Base-by-base conservation (phyloP, 306 rosid genomes). In the Quillaja saponaria region DNA sequence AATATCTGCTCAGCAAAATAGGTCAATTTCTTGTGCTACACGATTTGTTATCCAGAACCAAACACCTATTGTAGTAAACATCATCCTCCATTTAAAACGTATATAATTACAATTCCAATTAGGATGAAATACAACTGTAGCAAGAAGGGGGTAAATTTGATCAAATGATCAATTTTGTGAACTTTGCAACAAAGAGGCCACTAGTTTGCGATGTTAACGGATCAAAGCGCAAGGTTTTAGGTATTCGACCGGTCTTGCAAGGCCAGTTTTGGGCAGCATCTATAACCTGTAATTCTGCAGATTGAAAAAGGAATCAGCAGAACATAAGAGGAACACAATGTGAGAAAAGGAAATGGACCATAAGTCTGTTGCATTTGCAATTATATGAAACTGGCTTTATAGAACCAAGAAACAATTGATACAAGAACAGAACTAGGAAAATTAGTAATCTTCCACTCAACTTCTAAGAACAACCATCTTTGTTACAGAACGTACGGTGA, bases 221-320 rank as follows among this genome's bases (percentile, higher is more conserved):
- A 61, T 89, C 95, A 69, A 92, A 92, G 13, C 95, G 84, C 67
- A 78, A 44, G 42, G 99, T 86, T 37, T 80, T 82, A 20, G 64
- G 78, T 47, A 81, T 37, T 39, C 72, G 16, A 10, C 99, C 96
- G 3, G 69, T 66, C 72, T 79, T 80, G 81, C 96, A 81, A n/a
- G 96, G 95, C 99, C 96, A 92, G 67, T 69, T 72, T 64, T 60
- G 65, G 46, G 91, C 84, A 67, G 64, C 80, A 54, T 83, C 88
- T 44, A 86, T 76, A 61, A 61, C 87, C 58, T 10, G 78, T 86
- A 92, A 74, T 66, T 78, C 96, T 92, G 73, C 39, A 34, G 49
- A 68, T 49, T 49, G 12, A 28, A 69, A 59, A 1, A 45, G 34
- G 17, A 48, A 41, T 52, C 28, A 25, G 17, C 21, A 37, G 55